These are phyloP conservation scores for Metschnikowia dekortorum DNA, from an alignment of 805 yeast genomes.

Conservation along the genomic window DNA sequence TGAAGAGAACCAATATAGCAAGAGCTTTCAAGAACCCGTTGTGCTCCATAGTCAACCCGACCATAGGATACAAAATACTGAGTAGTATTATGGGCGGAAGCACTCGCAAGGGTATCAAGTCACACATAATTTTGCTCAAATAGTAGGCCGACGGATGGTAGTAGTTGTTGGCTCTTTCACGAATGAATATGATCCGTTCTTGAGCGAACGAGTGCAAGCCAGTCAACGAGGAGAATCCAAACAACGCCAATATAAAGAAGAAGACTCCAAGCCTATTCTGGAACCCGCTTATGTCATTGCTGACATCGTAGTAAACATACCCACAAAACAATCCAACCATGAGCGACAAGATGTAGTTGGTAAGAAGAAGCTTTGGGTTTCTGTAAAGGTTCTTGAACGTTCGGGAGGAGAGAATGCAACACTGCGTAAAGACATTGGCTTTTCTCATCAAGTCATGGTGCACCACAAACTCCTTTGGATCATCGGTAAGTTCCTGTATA, in stretches of 20 bases:
- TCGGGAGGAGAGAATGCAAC: conserved; percentile 72
- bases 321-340: conserved; percentile 84
- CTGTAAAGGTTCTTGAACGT: conserved; percentile 90
- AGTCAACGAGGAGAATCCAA: conserved; percentile 91
- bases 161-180: conserved; percentile 93
- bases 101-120: conserved; percentile 84
- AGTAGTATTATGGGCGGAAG: conserved; percentile 86
- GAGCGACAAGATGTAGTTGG: conserved; percentile 76
- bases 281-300: conserved; percentile 91
- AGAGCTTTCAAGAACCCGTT: conserved; percentile 69
- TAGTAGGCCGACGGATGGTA: conserved; percentile 86
- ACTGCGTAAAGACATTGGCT: conserved; percentile 63
- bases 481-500: conserved; percentile 25
- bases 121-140: conserved; percentile 80
- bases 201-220: conserved; percentile 84
- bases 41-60: conserved; percentile 77
- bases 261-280: conserved; percentile 93
- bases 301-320: conserved; percentile 71
- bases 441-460: conserved; percentile 34
- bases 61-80: conserved; percentile 81
- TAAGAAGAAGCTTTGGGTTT: conserved; percentile 82
- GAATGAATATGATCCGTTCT: conserved; percentile 83
- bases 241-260: conserved; percentile 83
- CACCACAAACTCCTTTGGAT: conserved; percentile 25
- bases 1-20: conserved; percentile 71